A percentile compares a stretch with the other conserved stretches of the same genome.
phyloP scores from a whole-genome alignment of 495 filamentous ascomycete genomes.

The Podospora appendiculata region DNA sequence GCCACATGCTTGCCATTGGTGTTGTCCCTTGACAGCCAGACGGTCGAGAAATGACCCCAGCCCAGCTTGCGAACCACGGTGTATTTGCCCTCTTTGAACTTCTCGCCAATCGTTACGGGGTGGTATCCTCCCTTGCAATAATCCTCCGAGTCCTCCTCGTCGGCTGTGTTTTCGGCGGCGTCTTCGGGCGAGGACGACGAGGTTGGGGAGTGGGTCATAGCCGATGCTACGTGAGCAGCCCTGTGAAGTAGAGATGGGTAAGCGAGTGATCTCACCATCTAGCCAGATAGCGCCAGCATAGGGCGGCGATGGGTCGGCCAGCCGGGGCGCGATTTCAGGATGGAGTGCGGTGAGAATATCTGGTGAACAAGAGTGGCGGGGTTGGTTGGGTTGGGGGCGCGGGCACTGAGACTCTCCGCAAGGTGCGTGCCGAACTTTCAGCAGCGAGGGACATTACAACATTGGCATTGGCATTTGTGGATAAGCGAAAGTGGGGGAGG shows the following conservation, averaged over 20 bases:
- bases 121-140: conserved; percentile 99
- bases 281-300: neutral
- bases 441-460: conserved; percentile 4
- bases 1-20: conserved; percentile 89
- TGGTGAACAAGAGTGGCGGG: conserved; percentile 15
- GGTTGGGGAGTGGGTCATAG: conserved; percentile 61
- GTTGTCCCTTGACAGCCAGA: conserved; percentile 94
- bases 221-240: conserved; percentile 23
- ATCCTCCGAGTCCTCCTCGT: conserved; percentile 97
- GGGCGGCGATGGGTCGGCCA: neutral
- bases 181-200: conserved; percentile 78
- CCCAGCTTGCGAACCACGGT: conserved; percentile 94
- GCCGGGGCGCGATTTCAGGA: neutral
- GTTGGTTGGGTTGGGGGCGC: conserved; percentile 7
- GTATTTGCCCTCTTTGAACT: conserved; percentile 96
- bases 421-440: conserved; percentile 27
- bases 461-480: neutral
- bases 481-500: conserved; percentile 26
- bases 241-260: conserved; percentile 12
- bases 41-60: conserved; percentile 98
- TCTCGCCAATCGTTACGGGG: conserved; percentile 85
- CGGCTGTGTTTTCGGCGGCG: conserved; percentile 84
- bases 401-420: conserved; percentile 11
- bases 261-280: conserved; percentile 6
- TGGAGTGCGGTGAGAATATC: neutral